Evolutionary conservation across 2,329 filamentous ascomycete genomes (phyloP), one percentile per base, ranked within the genome.

Genomic region (Scleromitrula shiraiana): DNA sequence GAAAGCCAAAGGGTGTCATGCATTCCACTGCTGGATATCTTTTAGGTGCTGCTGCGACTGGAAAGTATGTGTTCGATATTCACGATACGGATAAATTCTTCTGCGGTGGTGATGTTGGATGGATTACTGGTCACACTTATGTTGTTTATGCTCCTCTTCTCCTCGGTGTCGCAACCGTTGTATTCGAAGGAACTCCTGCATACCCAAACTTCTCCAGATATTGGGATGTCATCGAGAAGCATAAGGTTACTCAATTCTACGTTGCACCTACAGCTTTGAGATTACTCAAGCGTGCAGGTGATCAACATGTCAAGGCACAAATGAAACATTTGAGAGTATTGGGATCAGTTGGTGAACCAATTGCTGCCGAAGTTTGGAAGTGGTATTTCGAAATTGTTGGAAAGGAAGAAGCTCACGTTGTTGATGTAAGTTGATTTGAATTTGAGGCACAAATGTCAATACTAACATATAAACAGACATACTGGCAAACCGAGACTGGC

Each of bases 401-500:
- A 63, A 94, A 89, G 76, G 84, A 91, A 68, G 83, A 95, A 68
- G 85, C 88, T 41, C 93, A 98, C 64, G 76, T 98, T 67, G 83
- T 96, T 47, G 93, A 98, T 67, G 89, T 95, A 74, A 78, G 88
- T 79, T 15, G 6, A 24, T 40, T 12, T 23, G 17, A 5, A 33
- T 33, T n/a, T 15, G 15, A 33, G 38, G 26, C 50, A 60, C 47
- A 59, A 60, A 57, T 46, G 53, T 52, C 1, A 39, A 46, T 50
- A 33, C 61, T 63, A 19, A 56, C 41, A 26, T 14, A 15, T 46
- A 15, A 50, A 44, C 64, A 95, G 88, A 98, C 93, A 46, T 98
- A 98, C 78, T 98, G 93, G 93, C 93, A 98, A 79, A 98, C 93
- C 45, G 93, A 98, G 74, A 98, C 93, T 2, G 93, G 93, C 49